phyloP scores from a whole-genome alignment of 1,139 yeast species.

The Suhomyces kunorum region DNA sequence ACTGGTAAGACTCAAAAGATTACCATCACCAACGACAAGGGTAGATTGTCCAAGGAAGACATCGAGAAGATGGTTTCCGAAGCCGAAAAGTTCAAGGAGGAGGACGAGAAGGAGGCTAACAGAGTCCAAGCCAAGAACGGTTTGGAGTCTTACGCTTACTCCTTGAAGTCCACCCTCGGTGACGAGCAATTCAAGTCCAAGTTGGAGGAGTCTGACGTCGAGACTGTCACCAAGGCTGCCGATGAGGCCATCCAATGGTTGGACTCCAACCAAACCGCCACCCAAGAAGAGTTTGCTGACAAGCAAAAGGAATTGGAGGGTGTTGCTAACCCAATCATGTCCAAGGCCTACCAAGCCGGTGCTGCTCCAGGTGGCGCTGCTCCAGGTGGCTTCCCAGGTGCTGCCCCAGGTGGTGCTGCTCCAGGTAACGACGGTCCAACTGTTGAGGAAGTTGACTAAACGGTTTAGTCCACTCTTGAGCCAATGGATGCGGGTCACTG shows the following conservation, averaged over 20 bases:
- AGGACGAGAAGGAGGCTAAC: conserved; percentile 49
- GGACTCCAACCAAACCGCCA: conserved; percentile 83
- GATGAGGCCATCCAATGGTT: conserved; percentile 86
- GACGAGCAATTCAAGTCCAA: conserved; percentile 83
- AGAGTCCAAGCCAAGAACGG: conserved; percentile 73
- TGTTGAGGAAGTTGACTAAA: conserved; percentile 90
- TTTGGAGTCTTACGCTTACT: conserved; percentile 89
- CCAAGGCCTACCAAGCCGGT: conserved; percentile 84
- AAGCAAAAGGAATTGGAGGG: conserved; percentile 93
- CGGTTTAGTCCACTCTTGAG: conserved; percentile 11
- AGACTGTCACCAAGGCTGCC: conserved; percentile 78
- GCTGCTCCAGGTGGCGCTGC: conserved; percentile 56
- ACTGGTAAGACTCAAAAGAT: conserved; percentile 69
- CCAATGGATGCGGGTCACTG: not conserved
- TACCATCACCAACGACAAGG: conserved; percentile 53
- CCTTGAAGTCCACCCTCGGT: conserved; percentile 77
- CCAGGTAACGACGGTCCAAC: conserved; percentile 80
- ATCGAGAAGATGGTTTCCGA: conserved; percentile 53
- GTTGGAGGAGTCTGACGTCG: conserved; percentile 78
- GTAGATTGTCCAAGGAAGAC: conserved; percentile 54
- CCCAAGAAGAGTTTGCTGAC: conserved; percentile 84
- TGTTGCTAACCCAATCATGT: conserved; percentile 91
- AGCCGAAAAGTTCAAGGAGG: conserved; percentile 54
- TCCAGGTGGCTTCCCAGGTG: conserved; percentile 71
- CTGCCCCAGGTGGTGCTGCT: conserved; percentile 64